A percentile compares a stretch with the other conserved stretches of the same genome.
Conservation (phyloP, 2,329 filamentous ascomycete species). For the Fusarium neocosmosporiellum region DNA sequence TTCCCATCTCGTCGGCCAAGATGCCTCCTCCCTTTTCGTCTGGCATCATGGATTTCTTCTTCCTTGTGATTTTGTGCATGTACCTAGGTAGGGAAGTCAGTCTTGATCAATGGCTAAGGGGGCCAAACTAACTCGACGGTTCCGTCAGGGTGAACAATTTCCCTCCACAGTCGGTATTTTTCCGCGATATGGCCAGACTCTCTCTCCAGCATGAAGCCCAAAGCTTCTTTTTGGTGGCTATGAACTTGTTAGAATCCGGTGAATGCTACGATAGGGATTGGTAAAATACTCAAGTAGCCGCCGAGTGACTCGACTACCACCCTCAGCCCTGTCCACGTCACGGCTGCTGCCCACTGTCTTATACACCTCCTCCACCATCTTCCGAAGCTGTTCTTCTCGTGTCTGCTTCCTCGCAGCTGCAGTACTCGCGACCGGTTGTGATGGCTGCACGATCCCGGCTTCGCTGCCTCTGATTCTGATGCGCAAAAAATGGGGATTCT, state of each 20-base stretch:
- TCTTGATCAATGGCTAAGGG: neutral
- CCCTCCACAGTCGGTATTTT: slow-evolving; percentile 49
- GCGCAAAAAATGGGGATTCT: slow-evolving; percentile 25
- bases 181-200: slow-evolving; percentile 50
- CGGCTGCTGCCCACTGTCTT: neutral
- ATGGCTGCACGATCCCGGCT: neutral
- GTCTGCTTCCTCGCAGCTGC: neutral
- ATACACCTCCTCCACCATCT: neutral
- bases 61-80: slow-evolving; percentile 54
- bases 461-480: neutral
- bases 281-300: slow-evolving; percentile 40
- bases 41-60: slow-evolving; percentile 40
- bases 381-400: neutral
- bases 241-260: neutral
- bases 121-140: slow-evolving; percentile 31
- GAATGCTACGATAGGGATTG: accelerated
- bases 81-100: slow-evolving; percentile 42
- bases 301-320: neutral
- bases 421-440: neutral
- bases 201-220: slow-evolving; percentile 53
- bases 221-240: slow-evolving; percentile 53
- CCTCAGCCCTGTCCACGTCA: neutral
- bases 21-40: slow-evolving; percentile 58
- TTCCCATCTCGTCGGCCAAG: slow-evolving; percentile 71
- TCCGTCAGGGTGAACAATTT: slow-evolving; percentile 39